A percentile compares a stretch with the other conserved stretches of the same genome.
phyloP scores from a whole-genome alignment of 345 rosid species.

The Ceriops tagal region DNA sequence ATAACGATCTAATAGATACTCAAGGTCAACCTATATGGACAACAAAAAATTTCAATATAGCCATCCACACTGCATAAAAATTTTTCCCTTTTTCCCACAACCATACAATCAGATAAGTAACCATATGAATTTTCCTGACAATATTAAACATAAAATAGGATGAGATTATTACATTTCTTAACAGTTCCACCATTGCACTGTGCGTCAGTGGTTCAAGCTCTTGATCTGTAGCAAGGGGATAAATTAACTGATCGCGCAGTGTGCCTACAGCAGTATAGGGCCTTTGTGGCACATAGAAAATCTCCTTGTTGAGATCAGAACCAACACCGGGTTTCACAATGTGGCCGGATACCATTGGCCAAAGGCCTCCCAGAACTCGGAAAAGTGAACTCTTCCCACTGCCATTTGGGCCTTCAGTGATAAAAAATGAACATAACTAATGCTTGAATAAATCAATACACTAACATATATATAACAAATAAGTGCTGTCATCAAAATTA shows the following conservation, averaged over 20 bases:
- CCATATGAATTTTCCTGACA: too few species aligned
- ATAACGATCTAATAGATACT: conserved; percentile 87
- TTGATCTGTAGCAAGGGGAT: conserved; percentile 80
- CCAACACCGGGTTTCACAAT: conserved; percentile 98
- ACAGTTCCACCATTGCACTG: conserved; percentile 77
- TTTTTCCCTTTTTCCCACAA: too few species aligned
- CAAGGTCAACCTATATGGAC: conserved; percentile 74
- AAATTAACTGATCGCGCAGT: conserved; percentile 92
- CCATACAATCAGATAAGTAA: too few species aligned
- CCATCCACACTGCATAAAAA: too few species aligned
- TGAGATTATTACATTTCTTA: conserved; percentile 67
- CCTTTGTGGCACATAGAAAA: conserved; percentile 95
- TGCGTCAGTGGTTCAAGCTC: conserved; percentile 67
- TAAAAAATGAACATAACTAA: conserved; percentile 5
- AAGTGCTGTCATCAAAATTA: too few species aligned
- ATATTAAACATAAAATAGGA: neutral
- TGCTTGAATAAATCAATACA: neutral
- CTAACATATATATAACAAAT: too few species aligned
- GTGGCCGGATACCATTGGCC: conserved; percentile 94
- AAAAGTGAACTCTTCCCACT: conserved; percentile 99
- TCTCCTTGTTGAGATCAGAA: conserved; percentile 97
- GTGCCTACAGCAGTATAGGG: conserved; percentile 98
- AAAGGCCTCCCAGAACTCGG: conserved; percentile 97
- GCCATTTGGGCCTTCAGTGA: conserved; percentile 88
- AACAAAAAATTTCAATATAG: conserved; percentile 11